Conservation (phyloP, 345 rosid genomes). For the Brassica nigra region DNA sequence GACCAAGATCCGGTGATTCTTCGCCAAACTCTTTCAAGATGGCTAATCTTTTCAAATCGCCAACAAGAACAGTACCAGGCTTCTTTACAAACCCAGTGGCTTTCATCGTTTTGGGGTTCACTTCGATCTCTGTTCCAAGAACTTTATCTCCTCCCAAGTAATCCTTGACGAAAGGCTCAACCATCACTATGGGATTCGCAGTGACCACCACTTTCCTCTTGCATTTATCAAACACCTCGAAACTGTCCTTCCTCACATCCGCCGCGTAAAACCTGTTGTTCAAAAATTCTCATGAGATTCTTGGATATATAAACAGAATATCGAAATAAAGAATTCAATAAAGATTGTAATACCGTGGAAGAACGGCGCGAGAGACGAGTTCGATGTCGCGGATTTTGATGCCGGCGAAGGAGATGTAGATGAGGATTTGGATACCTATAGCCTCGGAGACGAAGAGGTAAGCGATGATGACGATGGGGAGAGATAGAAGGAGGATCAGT, state of each 20-base stretch:
- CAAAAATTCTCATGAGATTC: too few species aligned
- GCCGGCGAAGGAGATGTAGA: slow-evolving; percentile 82
- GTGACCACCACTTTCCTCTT: slow-evolving; percentile 95
- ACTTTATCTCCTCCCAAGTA: slow-evolving; percentile 89
- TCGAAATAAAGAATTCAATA: too few species aligned
- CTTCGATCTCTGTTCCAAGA: slow-evolving; percentile 92
- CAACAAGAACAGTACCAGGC: slow-evolving; percentile 87
- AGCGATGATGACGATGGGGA: slow-evolving; percentile 70
- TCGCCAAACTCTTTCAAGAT: slow-evolving; percentile 76
- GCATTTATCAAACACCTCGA: slow-evolving; percentile 76
- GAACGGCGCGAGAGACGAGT: slow-evolving; percentile 89
- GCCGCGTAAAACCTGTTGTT: slow-evolving; percentile 87
- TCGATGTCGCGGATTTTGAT: slow-evolving; percentile 94
- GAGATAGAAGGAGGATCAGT: slow-evolving; percentile 68
- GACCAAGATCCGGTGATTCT: slow-evolving; percentile 72
- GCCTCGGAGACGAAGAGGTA: slow-evolving; percentile 88
- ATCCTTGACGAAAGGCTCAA: slow-evolving; percentile 89
- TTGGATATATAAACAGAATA: too few species aligned
- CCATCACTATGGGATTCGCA: slow-evolving; percentile 93
- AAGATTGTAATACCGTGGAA: slow-evolving; percentile 57
- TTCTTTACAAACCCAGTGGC: slow-evolving; percentile 92
- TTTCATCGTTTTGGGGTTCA: slow-evolving; percentile 74
- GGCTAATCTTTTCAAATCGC: slow-evolving; percentile 69
- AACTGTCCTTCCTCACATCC: slow-evolving; percentile 88
- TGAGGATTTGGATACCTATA: slow-evolving; percentile 85